Percentiles rank a stretch among this genome's conserved stretches.
These are phyloP conservation scores for Phytophthora litchii DNA, from an alignment of 352 stramenopile species.

Conservation along the genomic window DNA sequence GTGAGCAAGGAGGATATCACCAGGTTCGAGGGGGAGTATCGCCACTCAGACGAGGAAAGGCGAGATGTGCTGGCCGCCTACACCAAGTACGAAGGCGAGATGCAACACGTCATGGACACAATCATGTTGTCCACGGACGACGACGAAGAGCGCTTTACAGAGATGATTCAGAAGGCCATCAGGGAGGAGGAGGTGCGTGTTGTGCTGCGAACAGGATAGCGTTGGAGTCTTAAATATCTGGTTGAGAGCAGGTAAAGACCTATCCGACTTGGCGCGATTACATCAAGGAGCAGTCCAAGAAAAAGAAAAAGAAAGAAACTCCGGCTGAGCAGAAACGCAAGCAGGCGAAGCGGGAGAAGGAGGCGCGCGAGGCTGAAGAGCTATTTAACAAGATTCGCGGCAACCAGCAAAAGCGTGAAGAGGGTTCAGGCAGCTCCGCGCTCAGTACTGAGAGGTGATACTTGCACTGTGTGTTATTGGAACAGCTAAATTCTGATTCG, in stretches of 20 bases:
- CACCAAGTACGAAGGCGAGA: conserved; percentile 76
- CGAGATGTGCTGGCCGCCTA: conserved; percentile 84
- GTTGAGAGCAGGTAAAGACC: conserved; percentile 34
- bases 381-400: conserved; percentile 64
- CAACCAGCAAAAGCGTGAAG: conserved; percentile 51
- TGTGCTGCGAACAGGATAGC: background rate
- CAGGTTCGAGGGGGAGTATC: conserved; percentile 81
- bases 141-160: conserved; percentile 67
- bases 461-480: background rate
- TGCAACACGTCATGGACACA: conserved; percentile 79
- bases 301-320: conserved; percentile 43
- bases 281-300: conserved; percentile 42
- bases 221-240: background rate
- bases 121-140: conserved; percentile 90
- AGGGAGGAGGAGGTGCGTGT: conserved; percentile 37
- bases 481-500: conserved; percentile 6
- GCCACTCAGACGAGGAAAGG: conserved; percentile 84
- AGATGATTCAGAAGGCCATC: conserved; percentile 75
- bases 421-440: conserved; percentile 31
- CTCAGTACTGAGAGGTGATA: conserved; percentile 52
- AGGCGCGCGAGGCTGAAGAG: conserved; percentile 66
- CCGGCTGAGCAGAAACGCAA: conserved; percentile 48
- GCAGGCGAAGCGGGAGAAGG: conserved; percentile 59
- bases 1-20: conserved; percentile 82
- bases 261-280: conserved; percentile 56